These are phyloP conservation scores for Phytophthora capsici DNA, from an alignment of 352 stramenopile genomes.

Conservation along the genomic window DNA sequence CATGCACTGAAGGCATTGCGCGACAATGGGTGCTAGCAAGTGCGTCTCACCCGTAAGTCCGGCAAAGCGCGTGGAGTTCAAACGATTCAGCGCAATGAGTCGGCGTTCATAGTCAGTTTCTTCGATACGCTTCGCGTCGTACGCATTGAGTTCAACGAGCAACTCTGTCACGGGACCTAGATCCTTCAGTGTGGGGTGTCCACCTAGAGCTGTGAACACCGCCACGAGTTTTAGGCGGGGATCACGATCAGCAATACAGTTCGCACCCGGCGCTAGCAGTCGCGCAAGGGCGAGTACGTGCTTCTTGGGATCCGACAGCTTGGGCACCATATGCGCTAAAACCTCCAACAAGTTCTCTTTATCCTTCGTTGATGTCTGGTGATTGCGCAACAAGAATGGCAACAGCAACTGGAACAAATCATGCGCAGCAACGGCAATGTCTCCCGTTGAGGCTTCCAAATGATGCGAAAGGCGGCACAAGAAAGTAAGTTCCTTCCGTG, in stretches of 20 bases:
- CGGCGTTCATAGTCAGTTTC: constrained; percentile 86
- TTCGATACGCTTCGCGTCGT: constrained; percentile 80
- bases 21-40: constrained; percentile 77
- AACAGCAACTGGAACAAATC: constrained; percentile 88
- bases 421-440: constrained; percentile 51
- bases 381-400: constrained; percentile 85
- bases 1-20: constrained; percentile 84
- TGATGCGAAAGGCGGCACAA: constrained; percentile 79
- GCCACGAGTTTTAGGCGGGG: constrained; percentile 69
- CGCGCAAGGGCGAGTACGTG: constrained; percentile 82
- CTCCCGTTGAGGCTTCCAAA: constrained; percentile 48
- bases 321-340: constrained; percentile 74
- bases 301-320: constrained; percentile 74
- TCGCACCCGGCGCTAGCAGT: constrained; percentile 74
- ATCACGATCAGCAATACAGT: constrained; percentile 69
- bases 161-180: constrained; percentile 54
- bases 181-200: constrained; percentile 39
- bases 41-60: constrained; percentile 64
- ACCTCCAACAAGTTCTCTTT: constrained; percentile 87
- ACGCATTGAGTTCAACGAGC: constrained; percentile 75
- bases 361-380: constrained; percentile 73
- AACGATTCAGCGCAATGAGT: constrained; percentile 71
- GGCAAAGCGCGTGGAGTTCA: constrained; percentile 72
- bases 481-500: constrained; percentile 82
- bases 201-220: constrained; percentile 73